Evolutionary conservation across 2,329 filamentous ascomycete species (phyloP), one percentile per base, ranked within the genome.

Genomic region (Dendryphion nanum): DNA sequence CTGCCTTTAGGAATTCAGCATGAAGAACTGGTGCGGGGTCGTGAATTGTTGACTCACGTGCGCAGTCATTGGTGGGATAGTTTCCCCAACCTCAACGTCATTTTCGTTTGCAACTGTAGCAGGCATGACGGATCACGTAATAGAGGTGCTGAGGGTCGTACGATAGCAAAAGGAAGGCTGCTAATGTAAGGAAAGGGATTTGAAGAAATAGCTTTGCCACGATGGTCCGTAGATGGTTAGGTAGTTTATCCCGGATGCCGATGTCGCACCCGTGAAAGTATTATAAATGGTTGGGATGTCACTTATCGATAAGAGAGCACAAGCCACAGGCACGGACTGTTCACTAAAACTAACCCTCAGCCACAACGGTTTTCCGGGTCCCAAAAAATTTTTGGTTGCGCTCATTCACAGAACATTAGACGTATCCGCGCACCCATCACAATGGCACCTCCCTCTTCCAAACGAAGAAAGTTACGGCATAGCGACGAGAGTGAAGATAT

Each of bases 1-100:
- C 88, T 48, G 91, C 93, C 90, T 96, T 49, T 10, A 28, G 8
- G 21, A 29, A 30, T 31, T 46, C 53, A 53, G 58, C 48, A 6
- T 33, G 7, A 21, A 21, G 37, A 46, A 32, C 30, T 30, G 35
- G 12, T 30, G 24, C 18, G 6, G 16, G 23, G 20, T 19, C 14
- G 28, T 39, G 30, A 30, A 35, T 35, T 21, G 40, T 51, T 50
- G 49, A 63, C 64, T 56, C 56, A 67, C 64, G 55, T 67, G 64
- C 41, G 61, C 62, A 19, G 64, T 67, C 42, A 64, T 55, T 10
- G 63, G 61, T 18, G 64, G 64, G 32, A 67, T 52, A 33, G 56
- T 63, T 40, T 67, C 64, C 20, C 64, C 64, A 32, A 66, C 59
- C 38, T 65, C 61, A 10, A 64, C 55, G 36, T 60, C 57, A 31